A percentile compares a stretch with the other conserved stretches of the same genome.
Conservation (phyloP, 2,329 filamentous ascomycete genomes). For the Cadophora luteo-olivacea region DNA sequence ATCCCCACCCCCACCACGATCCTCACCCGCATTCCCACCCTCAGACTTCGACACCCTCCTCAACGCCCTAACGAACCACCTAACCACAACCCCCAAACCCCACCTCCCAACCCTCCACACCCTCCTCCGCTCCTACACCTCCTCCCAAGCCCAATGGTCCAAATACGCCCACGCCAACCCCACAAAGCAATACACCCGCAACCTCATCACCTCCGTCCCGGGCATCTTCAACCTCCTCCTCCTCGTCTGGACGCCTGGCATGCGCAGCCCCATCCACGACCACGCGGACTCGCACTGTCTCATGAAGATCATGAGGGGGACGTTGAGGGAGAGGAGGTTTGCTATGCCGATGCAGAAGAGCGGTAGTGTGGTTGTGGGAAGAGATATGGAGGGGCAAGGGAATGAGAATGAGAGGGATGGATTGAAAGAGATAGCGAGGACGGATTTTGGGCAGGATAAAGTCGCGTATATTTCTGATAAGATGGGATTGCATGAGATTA, state of each 20-base stretch:
- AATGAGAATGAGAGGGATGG: slow-evolving; percentile 45
- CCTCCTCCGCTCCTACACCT: slow-evolving; percentile 35
- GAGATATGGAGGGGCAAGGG: too few relatives aligned
- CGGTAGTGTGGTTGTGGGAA: not conserved
- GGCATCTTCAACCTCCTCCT: slow-evolving; percentile 71
- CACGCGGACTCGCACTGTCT: slow-evolving; percentile 89
- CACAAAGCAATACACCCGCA: slow-evolving; percentile 79
- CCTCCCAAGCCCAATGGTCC: slow-evolving; percentile 62
- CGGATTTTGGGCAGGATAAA: slow-evolving; percentile 69
- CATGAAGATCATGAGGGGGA: slow-evolving; percentile 87
- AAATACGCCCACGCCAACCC: slow-evolving; percentile 75
- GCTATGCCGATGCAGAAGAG: slow-evolving; percentile 16
- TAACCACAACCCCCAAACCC: slow-evolving; percentile 29
- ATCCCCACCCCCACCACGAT: slow-evolving; percentile 11
- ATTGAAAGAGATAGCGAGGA: slow-evolving; percentile 46
- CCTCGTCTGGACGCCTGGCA: slow-evolving; percentile 87
- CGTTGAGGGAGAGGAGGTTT: slow-evolving; percentile 81
- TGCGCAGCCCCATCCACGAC: slow-evolving; percentile 86
- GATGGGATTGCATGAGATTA: slow-evolving; percentile 84
- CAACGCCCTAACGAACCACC: slow-evolving; percentile 28
- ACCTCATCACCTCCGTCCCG: slow-evolving; percentile 88
- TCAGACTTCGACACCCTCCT: slow-evolving; percentile 32
- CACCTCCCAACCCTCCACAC: slow-evolving; percentile 31
- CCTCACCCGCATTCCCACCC: slow-evolving; percentile 19
- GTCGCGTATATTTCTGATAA: slow-evolving; percentile 91